Evolutionary conservation across 2,329 filamentous ascomycete genomes (phyloP), one percentile per base, ranked within the genome.

Genomic region (Cyphellophora attinorum): DNA sequence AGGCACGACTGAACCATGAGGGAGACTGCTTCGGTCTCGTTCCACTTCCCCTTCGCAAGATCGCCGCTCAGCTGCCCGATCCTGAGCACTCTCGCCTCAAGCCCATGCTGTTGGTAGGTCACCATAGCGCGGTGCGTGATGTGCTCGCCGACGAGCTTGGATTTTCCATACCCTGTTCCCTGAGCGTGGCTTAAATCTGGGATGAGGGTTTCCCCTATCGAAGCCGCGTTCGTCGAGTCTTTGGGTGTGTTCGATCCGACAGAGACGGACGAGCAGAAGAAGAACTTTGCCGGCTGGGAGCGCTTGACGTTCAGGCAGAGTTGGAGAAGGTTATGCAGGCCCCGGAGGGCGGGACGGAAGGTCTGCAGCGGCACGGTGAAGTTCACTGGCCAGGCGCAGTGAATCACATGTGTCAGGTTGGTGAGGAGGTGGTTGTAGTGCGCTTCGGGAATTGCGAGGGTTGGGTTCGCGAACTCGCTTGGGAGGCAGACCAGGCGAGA

Each of bases 331-430:
- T 62, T 65, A 3, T 58, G 54, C 19, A 78, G 66, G 42, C 67
- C 67, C 41, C 72, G 65, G 21, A 25, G 21, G n/a, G 21, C 8
- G 3, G 31, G 30, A 32, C 65, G 65, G 46, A 79, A 79, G 40
- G 65, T 71, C 27, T 53, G 54, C 1, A 79, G 57, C 5, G 65
- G 63, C 35, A 75, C 59, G 25, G 65, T 69, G 57, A 80, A 80
- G 52, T 80, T 79, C 14, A 80, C 76, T 2, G 70, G 62, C 76
- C 76, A 80, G 11, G 75, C 75, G 6, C 74, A 63, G 50, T 80
- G 76, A 34, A 82, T 67, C 14, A 84, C 59, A 3, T 64, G 51
- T 1, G 67, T 70, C 2, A 62, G 53, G 39, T 67, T 55, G 3
- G 42, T 41, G 1, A 58, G 57, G 2, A 78, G 47, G 3, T 52